Base-by-base conservation (phyloP, 1,284 basidiomycete species). In the Ceratobasidium sp. region DNA sequence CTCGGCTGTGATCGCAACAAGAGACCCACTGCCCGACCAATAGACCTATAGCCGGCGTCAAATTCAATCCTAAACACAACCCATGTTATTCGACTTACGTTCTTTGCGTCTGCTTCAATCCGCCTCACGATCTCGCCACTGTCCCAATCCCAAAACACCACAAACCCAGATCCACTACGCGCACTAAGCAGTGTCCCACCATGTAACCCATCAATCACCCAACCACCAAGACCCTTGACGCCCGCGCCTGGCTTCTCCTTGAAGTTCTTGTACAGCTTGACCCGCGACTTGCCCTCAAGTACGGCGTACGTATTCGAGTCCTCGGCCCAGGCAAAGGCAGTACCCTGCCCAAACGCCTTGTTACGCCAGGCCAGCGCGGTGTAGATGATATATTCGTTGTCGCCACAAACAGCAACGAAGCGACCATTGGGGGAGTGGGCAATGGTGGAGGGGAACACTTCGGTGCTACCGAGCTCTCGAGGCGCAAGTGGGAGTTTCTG, bases 81-180 rank as follows among this genome's bases (percentile, higher is more conserved):
- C 40, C 12, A 15, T 38, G n/a, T 38, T 10, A 6, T 59, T 38
- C 26, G 52, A 85, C 92, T 78, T 79, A 97, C 96, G 83, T 93
- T 93, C 84, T 94, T 97, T 5, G 96, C 96, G 81, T 99, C 96
- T 1, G 96, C 97, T 82, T 99, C 97, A 82, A 99, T 95, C 80
- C 98, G 87, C 79, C 98, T 88, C 5, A 99, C 96, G 79, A 99
- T 90, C 81, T 96, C 94, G 74, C 96, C 96, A 2, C 92, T 92
- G 84, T 99, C 97, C 98, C 98, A 99, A 85, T 99, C 97, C 95
- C 98, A 99, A 86, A 99, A 99, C 83, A 98, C 90, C 33, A 98
- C 96, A 81, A 98, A 98, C 0, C 96, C 96, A 79, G 90, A 89
- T 0, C 96, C 97, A 2, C 94, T 87, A n/a, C 71, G 71, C 1